Evolutionary conservation across 2,329 filamentous ascomycete genomes (phyloP), one percentile per base, ranked within the genome.

Genomic region (Fusarium sp.): DNA sequence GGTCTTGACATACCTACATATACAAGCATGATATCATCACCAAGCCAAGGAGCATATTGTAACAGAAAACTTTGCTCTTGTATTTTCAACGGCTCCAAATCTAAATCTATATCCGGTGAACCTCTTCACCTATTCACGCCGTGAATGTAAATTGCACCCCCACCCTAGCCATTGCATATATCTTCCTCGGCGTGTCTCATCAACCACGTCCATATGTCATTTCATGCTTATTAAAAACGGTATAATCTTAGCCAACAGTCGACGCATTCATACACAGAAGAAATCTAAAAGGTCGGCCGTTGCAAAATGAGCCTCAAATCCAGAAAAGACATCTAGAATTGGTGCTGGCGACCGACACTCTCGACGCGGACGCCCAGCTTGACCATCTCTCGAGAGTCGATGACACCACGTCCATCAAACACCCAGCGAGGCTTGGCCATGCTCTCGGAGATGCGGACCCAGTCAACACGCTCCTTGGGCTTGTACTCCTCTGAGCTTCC

Each of bases 341-440:
- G 80, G 74, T 82, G 80, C 72, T 83, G 83, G 24, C 83, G 82
- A 22, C 86, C 86, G 34, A 88, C 83, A 66, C 83, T 86, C 79
- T 87, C 84, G 12, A 88, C 84, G 20, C 82, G 79, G 52, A 88
- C 80, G 16, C 84, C 85, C n/a, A 88, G 77, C 78, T 82, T 83
- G 42, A 79, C 79, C 81, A 87, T 83, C 69, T 82, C 80, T 24
- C 78, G 77, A 20, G 80, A 81, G 69, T 88, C 84, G 49, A 88
- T 82, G 30, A 87, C 82, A 42, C 85, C 85, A 58, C 84, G 84
- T n/a, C 86, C 86, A 63, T 88, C 86, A 77, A 88, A 88, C 27
- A 88, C 79, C 85, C 85, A 87, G 60, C 83, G 84, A 14, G 86
- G 86, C 78, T 85, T 83, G 51, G 80, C 80, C 85, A 88, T 87